Percentiles rank a stretch among this genome's conserved stretches.
These are phyloP conservation scores for Oryza glaberrima DNA, from an alignment of 176 grass and related monocot species.

Conservation along the genomic window DNA sequence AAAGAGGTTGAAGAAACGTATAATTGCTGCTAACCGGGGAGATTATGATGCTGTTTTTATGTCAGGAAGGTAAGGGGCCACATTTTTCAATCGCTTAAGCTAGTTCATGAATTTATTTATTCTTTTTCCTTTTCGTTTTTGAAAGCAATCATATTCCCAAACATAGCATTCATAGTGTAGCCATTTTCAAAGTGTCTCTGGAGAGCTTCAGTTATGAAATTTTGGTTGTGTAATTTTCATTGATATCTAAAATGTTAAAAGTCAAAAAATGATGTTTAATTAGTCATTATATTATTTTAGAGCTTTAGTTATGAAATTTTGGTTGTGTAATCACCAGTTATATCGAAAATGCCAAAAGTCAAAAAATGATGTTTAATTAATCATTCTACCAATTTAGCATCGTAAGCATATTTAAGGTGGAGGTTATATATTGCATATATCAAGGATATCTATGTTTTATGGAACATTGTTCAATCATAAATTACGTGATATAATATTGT, in stretches of 20 bases:
- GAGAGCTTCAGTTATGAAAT: neutral
- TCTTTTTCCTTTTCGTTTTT: neutral
- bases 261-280: neutral
- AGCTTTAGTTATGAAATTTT: constrained; percentile 13
- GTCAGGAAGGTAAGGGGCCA: constrained; percentile 84
- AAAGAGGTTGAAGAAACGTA: constrained; percentile 88
- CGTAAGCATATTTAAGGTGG: neutral
- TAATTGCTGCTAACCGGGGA: constrained; percentile 73
- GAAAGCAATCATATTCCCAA: neutral
- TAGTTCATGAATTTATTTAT: constrained; percentile 19
- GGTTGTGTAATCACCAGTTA: neutral
- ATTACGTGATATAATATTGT: neutral
- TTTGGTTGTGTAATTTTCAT: neutral
- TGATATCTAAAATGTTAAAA: neutral
- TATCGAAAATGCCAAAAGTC: neutral
- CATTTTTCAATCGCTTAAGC: constrained; percentile 8
- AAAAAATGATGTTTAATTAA: neutral
- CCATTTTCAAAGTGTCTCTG: neutral
- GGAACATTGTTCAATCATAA: neutral
- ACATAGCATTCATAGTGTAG: neutral
- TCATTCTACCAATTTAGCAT: constrained; percentile 4
- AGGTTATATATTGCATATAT: neutral
- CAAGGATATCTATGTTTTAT: constrained; percentile 4
- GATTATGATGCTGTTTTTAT: constrained; percentile 91
- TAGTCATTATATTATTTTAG: neutral